Evolutionary conservation across 2,329 filamentous ascomycete genomes (phyloP).

Genomic region (Tothia fuscella): DNA sequence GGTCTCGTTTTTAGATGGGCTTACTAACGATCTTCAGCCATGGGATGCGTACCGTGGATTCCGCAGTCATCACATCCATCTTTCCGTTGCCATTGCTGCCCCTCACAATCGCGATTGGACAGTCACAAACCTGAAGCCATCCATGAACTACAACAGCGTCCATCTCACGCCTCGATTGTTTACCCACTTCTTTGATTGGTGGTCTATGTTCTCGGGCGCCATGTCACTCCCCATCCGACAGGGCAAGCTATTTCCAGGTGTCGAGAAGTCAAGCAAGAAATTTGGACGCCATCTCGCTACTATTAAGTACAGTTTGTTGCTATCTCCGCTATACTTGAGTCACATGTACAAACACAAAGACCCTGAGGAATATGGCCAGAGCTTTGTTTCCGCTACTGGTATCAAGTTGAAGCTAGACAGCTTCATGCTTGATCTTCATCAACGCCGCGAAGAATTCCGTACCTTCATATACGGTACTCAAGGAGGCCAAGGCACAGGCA

Average conservation of each 20-base stretch:
- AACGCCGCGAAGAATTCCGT: slow-evolving; percentile 83
- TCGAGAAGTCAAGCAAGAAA: slow-evolving; percentile 96
- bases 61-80: slow-evolving; percentile 88
- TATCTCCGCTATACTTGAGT: slow-evolving; percentile 87
- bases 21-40: too few species aligned
- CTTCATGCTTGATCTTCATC: slow-evolving; percentile 94
- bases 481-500: slow-evolving; percentile 42
- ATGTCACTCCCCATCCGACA: slow-evolving; percentile 93
- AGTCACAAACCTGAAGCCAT: slow-evolving; percentile 59
- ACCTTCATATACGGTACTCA: slow-evolving; percentile 59
- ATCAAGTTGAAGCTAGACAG: slow-evolving; percentile 91
- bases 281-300: slow-evolving; percentile 96
- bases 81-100: slow-evolving; percentile 83
- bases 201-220: slow-evolving; percentile 88
- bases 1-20: too few species aligned
- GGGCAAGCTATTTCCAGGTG: slow-evolving; percentile 77
- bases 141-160: slow-evolving; percentile 89
- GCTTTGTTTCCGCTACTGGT: slow-evolving; percentile 81
- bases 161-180: slow-evolving; percentile 94
- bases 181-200: slow-evolving; percentile 97
- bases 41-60: slow-evolving; percentile 68
- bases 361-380: slow-evolving; percentile 68
- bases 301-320: slow-evolving; percentile 89
- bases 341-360: slow-evolving; percentile 99
- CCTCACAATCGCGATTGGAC: slow-evolving; percentile 82